Percentiles rank a stretch among this genome's conserved stretches.
These are phyloP conservation scores for Saccharum officinarum DNA, from an alignment of 176 grass and related monocot species.

Conservation along the genomic window DNA sequence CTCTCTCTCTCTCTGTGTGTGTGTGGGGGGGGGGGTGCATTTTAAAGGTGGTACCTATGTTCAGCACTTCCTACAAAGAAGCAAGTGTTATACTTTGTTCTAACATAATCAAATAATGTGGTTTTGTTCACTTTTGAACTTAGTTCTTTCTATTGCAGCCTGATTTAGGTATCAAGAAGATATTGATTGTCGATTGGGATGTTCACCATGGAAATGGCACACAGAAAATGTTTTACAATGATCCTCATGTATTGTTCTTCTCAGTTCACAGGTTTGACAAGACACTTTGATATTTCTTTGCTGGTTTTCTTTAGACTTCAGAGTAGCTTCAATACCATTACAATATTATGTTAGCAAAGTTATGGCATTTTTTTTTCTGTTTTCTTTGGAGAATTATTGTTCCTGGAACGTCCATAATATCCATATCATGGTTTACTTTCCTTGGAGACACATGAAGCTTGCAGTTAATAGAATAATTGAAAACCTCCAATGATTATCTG, in stretches of 20 bases:
- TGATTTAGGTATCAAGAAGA: constrained; percentile 91
- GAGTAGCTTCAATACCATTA: constrained; percentile 26
- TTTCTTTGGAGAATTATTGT: background rate
- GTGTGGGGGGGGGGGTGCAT: background rate
- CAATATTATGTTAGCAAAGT: background rate
- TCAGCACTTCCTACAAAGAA: background rate
- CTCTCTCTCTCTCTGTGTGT: background rate
- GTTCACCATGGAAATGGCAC: constrained; percentile 98
- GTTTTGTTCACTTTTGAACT: background rate
- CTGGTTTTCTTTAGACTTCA: constrained; percentile 18
- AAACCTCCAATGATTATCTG: background rate
- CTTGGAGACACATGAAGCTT: background rate
- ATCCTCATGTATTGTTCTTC: constrained; percentile 91
- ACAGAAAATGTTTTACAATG: constrained; percentile 85
- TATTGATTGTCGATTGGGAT: constrained; percentile 98
- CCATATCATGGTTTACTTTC: background rate
- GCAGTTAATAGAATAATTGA: constrained; percentile 9
- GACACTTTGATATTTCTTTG: constrained; percentile 11
- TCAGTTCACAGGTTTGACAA: constrained; percentile 84
- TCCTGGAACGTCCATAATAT: background rate
- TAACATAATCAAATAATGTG: background rate
- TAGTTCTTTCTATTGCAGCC: constrained; percentile 51
- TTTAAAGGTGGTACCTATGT: background rate
- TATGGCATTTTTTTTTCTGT: background rate
- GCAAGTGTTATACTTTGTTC: background rate